A percentile compares a stretch with the other conserved stretches of the same genome.
These are phyloP conservation scores for Claviceps citrina DNA, from an alignment of 2,329 filamentous ascomycete genomes.

Conservation along the genomic window DNA sequence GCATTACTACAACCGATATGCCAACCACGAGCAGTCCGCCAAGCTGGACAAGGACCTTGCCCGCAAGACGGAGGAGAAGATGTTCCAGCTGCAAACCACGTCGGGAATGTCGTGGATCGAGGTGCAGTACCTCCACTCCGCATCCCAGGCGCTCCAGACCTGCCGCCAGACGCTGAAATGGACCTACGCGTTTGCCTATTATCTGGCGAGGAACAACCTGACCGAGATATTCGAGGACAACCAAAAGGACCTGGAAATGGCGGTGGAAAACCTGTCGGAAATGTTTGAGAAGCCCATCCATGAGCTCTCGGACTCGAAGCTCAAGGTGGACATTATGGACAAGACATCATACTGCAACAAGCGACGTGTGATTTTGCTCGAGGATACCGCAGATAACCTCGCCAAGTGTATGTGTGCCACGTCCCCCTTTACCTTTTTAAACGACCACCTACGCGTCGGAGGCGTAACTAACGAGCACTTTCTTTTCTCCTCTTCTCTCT, in stretches of 20 bases:
- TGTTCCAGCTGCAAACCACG: conserved; percentile 85
- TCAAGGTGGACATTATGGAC: conserved; percentile 97
- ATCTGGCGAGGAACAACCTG: conserved; percentile 86
- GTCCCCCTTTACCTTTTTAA: too few species aligned
- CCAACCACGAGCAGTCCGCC: conserved; percentile 95
- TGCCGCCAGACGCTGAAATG: conserved; percentile 98
- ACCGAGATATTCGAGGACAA: conserved; percentile 98
- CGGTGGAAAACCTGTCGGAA: conserved; percentile 89
- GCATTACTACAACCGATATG: conserved; percentile 98
- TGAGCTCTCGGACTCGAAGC: conserved; percentile 69
- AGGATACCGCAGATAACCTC: conserved; percentile 84
- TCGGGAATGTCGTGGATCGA: conserved; percentile 99
- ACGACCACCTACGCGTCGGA: too few species aligned
- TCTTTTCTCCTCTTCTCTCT: neutral
- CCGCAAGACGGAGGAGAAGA: conserved; percentile 95
- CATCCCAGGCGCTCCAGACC: conserved; percentile 83
- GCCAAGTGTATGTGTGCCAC: conserved; percentile 48
- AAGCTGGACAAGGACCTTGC: conserved; percentile 94
- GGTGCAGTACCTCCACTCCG: conserved; percentile 88
- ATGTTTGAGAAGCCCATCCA: conserved; percentile 98
- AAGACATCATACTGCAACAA: conserved; percentile 97
- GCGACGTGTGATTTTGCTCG: conserved; percentile 72
- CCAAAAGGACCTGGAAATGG: conserved; percentile 94
- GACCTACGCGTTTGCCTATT: conserved; percentile 98
- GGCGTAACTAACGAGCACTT: too few species aligned